Evolutionary conservation across 257 asterid genomes (phyloP), one percentile per base, ranked within the genome.

Genomic region (Solanum paucissectum): DNA sequence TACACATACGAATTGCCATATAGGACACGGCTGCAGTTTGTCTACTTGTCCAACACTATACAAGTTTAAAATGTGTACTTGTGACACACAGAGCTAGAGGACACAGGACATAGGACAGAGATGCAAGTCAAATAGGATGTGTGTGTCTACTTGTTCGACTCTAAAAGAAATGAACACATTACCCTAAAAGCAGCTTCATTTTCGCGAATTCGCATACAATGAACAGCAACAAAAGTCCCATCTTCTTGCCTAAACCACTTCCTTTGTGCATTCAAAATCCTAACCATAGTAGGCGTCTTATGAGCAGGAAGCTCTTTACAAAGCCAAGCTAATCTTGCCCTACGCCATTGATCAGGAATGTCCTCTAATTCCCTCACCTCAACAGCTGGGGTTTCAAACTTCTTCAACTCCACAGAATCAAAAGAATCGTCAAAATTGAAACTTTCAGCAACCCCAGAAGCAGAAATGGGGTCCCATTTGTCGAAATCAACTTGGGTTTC

Each of bases 241-340:
- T 95, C 99, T 33, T 91, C 96, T 90, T 95, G 99, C 89, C 92
- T 93, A 88, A 97, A 87, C 99, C 99, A 97, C 91, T 97, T 95
- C 75, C 96, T 88, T 91, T 94, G 99, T 36, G 98, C 98, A 90
- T 95, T 95, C 86, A 97, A 96, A 88, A 96, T 90, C 64, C 99
- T 95, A 84, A 89, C 83, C 76, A 93, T 89, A 8, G 98, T 91
- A 44, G 92, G 90, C 12, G 91, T 90, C 87, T 92, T 95, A 85
- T 95, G 96, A 87, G 95, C 93, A 68, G 99, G 98, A 66, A 97
- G 96, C 89, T 94, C 98, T 91, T 97, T 97, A 93, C 99, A 97
- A 37, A 97, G 96, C 99, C 99, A 95, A 86, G 98, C 99, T 92
- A 97, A 88, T 90, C 90, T 95, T 79, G 99, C 87, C 88, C 99